Evolutionary conservation across 2,329 filamentous ascomycete species (phyloP).

Genomic region (Nectriaceae sp.): DNA sequence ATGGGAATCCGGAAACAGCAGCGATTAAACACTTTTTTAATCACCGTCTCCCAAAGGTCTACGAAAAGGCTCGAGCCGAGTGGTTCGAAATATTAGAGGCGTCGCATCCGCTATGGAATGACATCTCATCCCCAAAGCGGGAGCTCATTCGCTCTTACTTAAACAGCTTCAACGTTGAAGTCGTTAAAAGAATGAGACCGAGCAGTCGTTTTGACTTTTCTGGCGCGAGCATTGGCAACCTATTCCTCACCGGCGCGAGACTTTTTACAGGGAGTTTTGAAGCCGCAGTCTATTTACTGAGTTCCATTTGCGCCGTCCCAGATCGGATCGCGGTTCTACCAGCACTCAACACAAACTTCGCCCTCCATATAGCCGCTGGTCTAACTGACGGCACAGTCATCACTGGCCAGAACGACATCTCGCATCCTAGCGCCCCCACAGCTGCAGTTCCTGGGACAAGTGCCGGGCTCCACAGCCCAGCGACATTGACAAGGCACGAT

Average conservation of each 20-base stretch:
- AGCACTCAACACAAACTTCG: slow-evolving; percentile 92
- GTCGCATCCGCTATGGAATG: slow-evolving; percentile 73
- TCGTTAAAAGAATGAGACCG: slow-evolving; percentile 73
- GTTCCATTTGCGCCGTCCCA: slow-evolving; percentile 83
- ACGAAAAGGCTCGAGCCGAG: slow-evolving; percentile 68
- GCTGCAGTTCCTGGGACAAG: slow-evolving; percentile 35
- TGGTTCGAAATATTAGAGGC: slow-evolving; percentile 91
- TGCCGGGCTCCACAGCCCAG: slow-evolving; percentile 31
- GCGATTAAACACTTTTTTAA: slow-evolving; percentile 88
- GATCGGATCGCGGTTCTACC: slow-evolving; percentile 78
- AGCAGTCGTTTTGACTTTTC: slow-evolving; percentile 77
- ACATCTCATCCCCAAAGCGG: slow-evolving; percentile 69
- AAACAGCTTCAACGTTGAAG: slow-evolving; percentile 76
- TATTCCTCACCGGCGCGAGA: slow-evolving; percentile 81
- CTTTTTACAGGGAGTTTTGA: slow-evolving; percentile 93
- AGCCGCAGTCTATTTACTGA: slow-evolving; percentile 86
- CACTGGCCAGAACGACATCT: slow-evolving; percentile 90
- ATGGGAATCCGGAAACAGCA: slow-evolving; percentile 62
- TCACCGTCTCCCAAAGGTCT: slow-evolving; percentile 67
- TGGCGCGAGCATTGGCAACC: slow-evolving; percentile 73
- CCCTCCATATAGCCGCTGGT: slow-evolving; percentile 88
- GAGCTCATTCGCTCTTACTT: slow-evolving; percentile 78
- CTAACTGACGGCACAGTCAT: slow-evolving; percentile 76
- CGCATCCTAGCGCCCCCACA: slow-evolving; percentile 74
- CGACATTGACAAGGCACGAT: slow-evolving; percentile 42